Evolutionary conservation across 2,329 filamentous ascomycete species (phyloP).

Genomic region (Aspergillus costaricaensis): DNA sequence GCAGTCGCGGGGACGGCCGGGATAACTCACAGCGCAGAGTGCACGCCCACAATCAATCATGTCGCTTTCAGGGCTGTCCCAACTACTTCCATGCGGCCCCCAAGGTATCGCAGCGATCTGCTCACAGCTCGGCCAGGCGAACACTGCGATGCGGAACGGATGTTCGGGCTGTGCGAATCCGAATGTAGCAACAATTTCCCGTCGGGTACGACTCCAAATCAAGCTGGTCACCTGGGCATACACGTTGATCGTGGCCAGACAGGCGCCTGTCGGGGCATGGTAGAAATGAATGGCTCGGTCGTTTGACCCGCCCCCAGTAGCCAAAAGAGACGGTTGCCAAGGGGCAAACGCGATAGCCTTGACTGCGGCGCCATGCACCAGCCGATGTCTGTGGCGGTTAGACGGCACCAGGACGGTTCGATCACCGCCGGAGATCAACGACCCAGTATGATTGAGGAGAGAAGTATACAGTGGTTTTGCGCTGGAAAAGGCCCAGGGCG

Average conservation of each 20-base stretch:
- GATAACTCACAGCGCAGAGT: constrained; percentile 84
- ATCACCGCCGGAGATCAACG: constrained; percentile 33
- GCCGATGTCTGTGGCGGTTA: constrained; percentile 68
- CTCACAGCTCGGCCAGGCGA: constrained; percentile 88
- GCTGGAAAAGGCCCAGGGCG: constrained; percentile 29
- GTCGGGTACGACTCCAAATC: constrained; percentile 81
- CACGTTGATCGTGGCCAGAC: constrained; percentile 86
- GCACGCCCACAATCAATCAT: constrained; percentile 54
- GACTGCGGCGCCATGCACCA: constrained; percentile 81
- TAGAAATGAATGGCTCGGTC: constrained; percentile 97
- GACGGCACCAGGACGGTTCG: constrained; percentile 53
- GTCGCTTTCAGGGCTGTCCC: constrained; percentile 29
- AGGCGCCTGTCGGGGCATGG: constrained; percentile 79
- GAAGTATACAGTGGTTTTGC: constrained; percentile 20
- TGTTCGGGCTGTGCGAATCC: constrained; percentile 92
- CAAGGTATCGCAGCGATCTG: constrained; percentile 84
- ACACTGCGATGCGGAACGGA: constrained; percentile 84
- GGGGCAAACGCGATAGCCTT: constrained; percentile 98
- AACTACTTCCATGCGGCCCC: constrained; percentile 58
- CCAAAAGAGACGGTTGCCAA: constrained; percentile 83
- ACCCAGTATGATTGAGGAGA: constrained; percentile 29
- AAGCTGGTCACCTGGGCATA: constrained; percentile 90
- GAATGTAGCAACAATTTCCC: constrained; percentile 91
- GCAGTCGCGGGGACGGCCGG: constrained; percentile 57
- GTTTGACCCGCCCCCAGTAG: constrained; percentile 89